These are phyloP conservation scores for Citrus sinensis DNA, from an alignment of 345 rosid genomes.

Conservation along the genomic window DNA sequence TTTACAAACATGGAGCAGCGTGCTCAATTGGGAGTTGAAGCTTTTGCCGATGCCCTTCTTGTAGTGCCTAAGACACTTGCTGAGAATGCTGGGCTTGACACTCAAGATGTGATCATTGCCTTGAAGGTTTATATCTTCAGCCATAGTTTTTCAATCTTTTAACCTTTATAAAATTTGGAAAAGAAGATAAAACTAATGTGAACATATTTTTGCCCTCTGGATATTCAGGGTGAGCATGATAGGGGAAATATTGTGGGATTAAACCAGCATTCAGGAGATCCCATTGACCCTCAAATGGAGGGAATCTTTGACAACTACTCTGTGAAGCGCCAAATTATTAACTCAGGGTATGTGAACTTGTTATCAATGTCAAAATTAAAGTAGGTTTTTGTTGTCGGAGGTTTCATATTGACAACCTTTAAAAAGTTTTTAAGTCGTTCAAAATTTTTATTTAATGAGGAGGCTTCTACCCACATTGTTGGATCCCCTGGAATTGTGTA, in stretches of 20 bases:
- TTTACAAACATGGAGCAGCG: conserved; percentile 50
- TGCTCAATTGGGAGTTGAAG: conserved; percentile 96
- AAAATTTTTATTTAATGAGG: neutral
- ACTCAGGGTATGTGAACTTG: conserved; percentile 64
- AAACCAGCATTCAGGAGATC: conserved; percentile 77
- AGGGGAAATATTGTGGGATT: conserved; percentile 85
- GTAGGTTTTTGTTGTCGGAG: neutral
- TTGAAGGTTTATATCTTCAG: conserved; percentile 51
- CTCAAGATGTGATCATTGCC: conserved; percentile 88
- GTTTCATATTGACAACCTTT: neutral
- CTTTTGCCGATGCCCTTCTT: conserved; percentile 97
- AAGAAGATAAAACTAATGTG: neutral
- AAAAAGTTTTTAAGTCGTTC: neutral
- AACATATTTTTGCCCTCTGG: neutral
- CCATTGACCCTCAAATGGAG: conserved; percentile 84
- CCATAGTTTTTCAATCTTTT: neutral
- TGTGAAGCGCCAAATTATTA: conserved; percentile 88
- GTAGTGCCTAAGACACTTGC: conserved; percentile 95
- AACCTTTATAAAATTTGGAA: neutral
- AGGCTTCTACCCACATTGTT: neutral
- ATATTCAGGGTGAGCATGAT: conserved; percentile 85
- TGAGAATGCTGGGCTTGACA: conserved; percentile 94
- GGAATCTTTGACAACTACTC: conserved; percentile 96
- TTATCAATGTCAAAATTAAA: neutral
- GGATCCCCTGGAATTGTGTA: neutral